Percentiles rank a stretch among this genome's conserved stretches.
Evolutionary conservation across 345 rosid genomes (phyloP).

Genomic region (Mercurialis annua): DNA sequence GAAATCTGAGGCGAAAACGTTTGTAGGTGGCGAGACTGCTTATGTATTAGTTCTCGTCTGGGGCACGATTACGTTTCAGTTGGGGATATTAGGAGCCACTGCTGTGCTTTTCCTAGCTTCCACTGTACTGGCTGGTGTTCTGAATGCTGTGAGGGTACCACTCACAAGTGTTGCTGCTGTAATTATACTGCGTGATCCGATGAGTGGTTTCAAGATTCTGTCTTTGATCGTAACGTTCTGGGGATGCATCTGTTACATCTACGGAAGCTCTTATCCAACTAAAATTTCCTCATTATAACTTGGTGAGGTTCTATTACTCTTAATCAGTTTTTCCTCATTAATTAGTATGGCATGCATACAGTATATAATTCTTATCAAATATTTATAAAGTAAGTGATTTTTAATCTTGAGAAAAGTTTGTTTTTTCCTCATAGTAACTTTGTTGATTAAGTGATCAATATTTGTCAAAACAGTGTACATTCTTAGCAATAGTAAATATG

Average conservation of each 20-base stretch:
- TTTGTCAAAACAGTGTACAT: no score
- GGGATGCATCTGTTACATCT: slow-evolving; percentile 78
- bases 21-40: slow-evolving; percentile 19
- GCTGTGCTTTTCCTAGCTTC: slow-evolving; percentile 71
- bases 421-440: neutral
- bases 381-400: no score
- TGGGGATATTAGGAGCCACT: slow-evolving; percentile 69
- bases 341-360: no score
- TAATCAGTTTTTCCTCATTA: no score
- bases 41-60: slow-evolving; percentile 54
- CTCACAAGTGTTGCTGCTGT: slow-evolving; percentile 73
- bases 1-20: slow-evolving; percentile 23
- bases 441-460: neutral
- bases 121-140: slow-evolving; percentile 77
- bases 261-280: slow-evolving; percentile 41
- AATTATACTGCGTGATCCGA: slow-evolving; percentile 68
- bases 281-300: slow-evolving; percentile 19
- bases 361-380: no score
- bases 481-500: no score
- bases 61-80: slow-evolving; percentile 66
- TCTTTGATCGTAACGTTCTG: slow-evolving; percentile 75
- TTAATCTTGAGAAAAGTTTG: no score
- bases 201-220: slow-evolving; percentile 86
- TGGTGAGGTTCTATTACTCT: neutral
- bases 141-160: slow-evolving; percentile 83